phyloP scores from a whole-genome alignment of 1,284 basidiomycete species.

The Ustilago vetiveriae region DNA sequence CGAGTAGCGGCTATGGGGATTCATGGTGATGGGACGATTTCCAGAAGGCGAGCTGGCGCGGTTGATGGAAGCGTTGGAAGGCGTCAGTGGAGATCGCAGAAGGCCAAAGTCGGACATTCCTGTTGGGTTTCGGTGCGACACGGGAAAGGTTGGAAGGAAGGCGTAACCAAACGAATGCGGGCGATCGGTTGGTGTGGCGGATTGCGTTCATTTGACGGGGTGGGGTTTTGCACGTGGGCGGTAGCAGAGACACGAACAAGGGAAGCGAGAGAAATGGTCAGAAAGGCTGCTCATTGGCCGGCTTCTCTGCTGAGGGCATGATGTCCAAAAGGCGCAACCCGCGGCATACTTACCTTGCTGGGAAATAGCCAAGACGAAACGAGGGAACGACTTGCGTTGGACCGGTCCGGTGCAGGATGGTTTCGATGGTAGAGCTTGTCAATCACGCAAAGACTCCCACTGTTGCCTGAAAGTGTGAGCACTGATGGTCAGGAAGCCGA shows the following conservation, averaged over 20 bases:
- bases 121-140: neutral
- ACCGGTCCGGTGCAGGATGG: neutral
- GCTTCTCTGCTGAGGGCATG: too few species aligned
- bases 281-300: slow-evolving; percentile 18
- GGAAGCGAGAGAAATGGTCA: slow-evolving; percentile 8
- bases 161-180: neutral
- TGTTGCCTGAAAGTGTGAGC: slow-evolving; percentile 20
- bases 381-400: neutral
- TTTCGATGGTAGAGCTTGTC: neutral
- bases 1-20: slow-evolving; percentile 54
- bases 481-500: neutral
- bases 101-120: slow-evolving; percentile 57
- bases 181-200: neutral
- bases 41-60: slow-evolving; percentile 48
- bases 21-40: slow-evolving; percentile 35
- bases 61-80: slow-evolving; percentile 43
- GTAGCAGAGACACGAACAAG: neutral
- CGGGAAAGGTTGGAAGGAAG: neutral
- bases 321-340: too few species aligned
- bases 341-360: slow-evolving; percentile 15
- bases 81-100: slow-evolving; percentile 50
- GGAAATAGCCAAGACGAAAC: too few species aligned
- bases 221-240: neutral
- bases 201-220: too few species aligned
- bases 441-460: neutral